Base-by-base conservation (phyloP, 306 rosid species). In the Lotus japonicus region DNA sequence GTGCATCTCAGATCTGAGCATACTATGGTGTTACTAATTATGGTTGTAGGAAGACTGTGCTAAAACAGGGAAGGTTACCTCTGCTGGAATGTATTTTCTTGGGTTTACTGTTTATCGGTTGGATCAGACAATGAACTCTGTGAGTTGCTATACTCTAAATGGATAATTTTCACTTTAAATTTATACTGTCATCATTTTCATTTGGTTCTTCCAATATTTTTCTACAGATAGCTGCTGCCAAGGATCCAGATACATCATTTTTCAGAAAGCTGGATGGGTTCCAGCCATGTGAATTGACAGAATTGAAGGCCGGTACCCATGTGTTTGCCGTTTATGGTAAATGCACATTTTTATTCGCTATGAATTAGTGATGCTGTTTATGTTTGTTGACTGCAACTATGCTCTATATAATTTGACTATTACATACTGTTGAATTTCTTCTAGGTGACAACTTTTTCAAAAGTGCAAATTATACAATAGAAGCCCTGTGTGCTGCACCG, bases 21-120 rank as follows among this genome's bases (percentile, higher is more conserved):
- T 66, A 68, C 69, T 75, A 35, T 76, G 63, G n/a, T 33, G 19
- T 66, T 58, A 26, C 61, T 73, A 38, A 58, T 78, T 70, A 43
- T 75, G 60, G 12, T 68, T 79, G 70, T 70, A 95, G 99, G 99
- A 95, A 87, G 99, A 91, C 64, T 76, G 97, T 73, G 83, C 88
- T 12, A 95, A 87, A 82, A 84, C 88, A 6, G 96, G 97, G 45
- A 95, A 91, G 85, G 64, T 84, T 45, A 88, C 96, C 65, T 91
- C 96, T 42, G 92, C 99, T 70, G 99, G 99, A 74, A 88, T 91
- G 96, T 95, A 87, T 83, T 95, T 95, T 84, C 97, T 95, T 64
- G 96, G 97, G 63, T 95, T 95, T 73, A 97, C 99, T 52, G 96
- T 95, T 64, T 95, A 95, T 84, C 95, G 92, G 43, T 74, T 95